These are phyloP conservation scores for Verticillium nonalfalfae DNA, from an alignment of 2,329 filamentous ascomycete species.

Conservation along the genomic window DNA sequence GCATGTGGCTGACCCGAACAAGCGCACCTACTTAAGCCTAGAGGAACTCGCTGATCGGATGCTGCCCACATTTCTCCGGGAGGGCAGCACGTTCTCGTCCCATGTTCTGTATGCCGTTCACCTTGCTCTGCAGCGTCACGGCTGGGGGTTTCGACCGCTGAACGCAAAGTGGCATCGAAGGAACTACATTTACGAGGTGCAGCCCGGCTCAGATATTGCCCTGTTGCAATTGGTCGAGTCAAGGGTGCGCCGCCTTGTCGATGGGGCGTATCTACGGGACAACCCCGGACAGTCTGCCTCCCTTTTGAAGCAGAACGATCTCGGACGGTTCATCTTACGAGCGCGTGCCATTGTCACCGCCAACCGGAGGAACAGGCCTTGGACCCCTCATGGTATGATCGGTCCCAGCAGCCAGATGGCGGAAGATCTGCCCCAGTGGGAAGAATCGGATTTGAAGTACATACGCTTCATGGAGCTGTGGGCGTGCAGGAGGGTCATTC, in stretches of 20 bases:
- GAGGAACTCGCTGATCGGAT: slow-evolving; percentile 42
- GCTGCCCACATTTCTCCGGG: slow-evolving; percentile 27
- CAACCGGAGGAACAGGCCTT: slow-evolving; percentile 41
- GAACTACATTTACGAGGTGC: slow-evolving; percentile 34
- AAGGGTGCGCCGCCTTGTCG: slow-evolving; percentile 48
- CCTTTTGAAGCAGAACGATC: slow-evolving; percentile 18
- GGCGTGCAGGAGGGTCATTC: slow-evolving; percentile 26
- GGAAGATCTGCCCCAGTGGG: slow-evolving; percentile 29
- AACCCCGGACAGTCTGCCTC: slow-evolving; percentile 4
- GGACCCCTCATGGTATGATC: slow-evolving; percentile 44
- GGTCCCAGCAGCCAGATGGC: slow-evolving; percentile 22
- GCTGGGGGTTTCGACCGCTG: slow-evolving; percentile 52
- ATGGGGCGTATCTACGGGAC: slow-evolving; percentile 19
- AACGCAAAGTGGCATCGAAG: slow-evolving; percentile 23
- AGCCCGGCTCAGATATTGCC: slow-evolving; percentile 32
- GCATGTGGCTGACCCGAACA: slow-evolving; percentile 27
- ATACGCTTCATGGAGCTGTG: slow-evolving; percentile 66
- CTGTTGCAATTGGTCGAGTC: slow-evolving; percentile 42
- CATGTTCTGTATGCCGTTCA: slow-evolving; percentile 64
- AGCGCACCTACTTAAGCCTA: slow-evolving; percentile 40
- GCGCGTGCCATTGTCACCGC: slow-evolving; percentile 43
- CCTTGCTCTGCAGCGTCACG: slow-evolving; percentile 52
- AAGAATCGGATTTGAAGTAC: slow-evolving; percentile 44
- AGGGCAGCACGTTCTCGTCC: slow-evolving; percentile 31
- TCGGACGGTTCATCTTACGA: slow-evolving; percentile 40